Conservation (phyloP, 2,329 filamentous ascomycete species). For the Proliferodiscus dingleyae region DNA sequence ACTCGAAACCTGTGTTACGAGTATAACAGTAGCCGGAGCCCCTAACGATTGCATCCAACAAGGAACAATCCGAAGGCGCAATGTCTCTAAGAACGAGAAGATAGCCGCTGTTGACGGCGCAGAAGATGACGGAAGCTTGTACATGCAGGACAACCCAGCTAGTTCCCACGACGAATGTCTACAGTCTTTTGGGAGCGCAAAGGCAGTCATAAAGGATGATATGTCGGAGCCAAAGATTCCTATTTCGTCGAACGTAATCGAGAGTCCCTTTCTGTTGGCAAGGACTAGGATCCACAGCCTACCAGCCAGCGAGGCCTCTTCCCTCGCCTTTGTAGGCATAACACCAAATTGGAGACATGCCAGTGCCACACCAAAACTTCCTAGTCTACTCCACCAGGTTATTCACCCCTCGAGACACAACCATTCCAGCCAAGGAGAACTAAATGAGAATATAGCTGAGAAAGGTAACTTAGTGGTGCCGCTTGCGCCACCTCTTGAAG, state of each 20-base stretch:
- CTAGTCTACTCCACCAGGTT: constrained; percentile 10
- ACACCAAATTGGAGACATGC: constrained; percentile 7
- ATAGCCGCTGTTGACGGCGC: constrained; percentile 19
- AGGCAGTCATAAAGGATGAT: constrained; percentile 6
- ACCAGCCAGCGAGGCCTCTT: too few species aligned
- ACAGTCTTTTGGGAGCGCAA: neutral
- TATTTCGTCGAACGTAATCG: neutral
- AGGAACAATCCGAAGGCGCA: constrained; percentile 18
- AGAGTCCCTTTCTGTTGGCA: constrained; percentile 2
- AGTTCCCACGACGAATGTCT: constrained; percentile 20
- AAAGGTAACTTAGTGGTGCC: neutral
- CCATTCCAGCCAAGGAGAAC: constrained; percentile 8
- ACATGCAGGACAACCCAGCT: constrained; percentile 23
- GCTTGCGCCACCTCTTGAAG: neutral
- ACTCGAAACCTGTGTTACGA: neutral
- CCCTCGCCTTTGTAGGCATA: neutral
- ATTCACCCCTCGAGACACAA: constrained; percentile 12
- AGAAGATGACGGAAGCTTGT: constrained; percentile 16
- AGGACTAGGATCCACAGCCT: constrained; percentile 1
- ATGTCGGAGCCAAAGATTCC: constrained; percentile 5
- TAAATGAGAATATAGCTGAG: neutral
- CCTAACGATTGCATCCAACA: neutral
- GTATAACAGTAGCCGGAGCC: neutral
- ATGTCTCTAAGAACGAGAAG: constrained; percentile 11
- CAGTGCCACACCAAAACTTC: constrained; percentile 11